Base-by-base conservation (phyloP, 139 green algal genomes). In the Tetradesmus obliquus region DNA sequence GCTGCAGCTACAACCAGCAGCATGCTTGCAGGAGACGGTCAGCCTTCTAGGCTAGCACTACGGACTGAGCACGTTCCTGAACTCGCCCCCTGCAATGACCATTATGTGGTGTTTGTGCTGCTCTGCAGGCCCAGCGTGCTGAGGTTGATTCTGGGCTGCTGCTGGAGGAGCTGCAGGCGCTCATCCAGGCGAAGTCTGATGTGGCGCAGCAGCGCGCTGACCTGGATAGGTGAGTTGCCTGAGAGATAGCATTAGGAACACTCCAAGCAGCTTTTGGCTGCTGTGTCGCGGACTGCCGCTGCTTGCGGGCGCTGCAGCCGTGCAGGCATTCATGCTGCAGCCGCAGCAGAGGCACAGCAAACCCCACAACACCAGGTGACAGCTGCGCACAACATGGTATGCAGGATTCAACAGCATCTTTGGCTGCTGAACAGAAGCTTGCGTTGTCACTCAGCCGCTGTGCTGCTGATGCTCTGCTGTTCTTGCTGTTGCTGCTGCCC, bases 91-190 rank as follows among this genome's bases (percentile, higher is more conserved):
- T 45, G 32, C 32, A 45, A 45, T 72, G 17, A 88, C 5, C 13
- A 3, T 13, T 55, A 15, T 71, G 6, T 54, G 8, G 3, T 72
- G 55, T n/a, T 20, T 69, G 55, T 22, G 20, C 82, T 58, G 45
- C 54, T 69, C 53, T 89, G 51, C 86, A 90, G 86, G 88, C 88
- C 5, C 58, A 83, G 45, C 81, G 88, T 13, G 88, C 88, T 54
- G 88, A 92, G 60, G 58, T 84, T 8, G 88, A 92, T 62, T 92
- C 80, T 32, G 60, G 88, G 9, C 51, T 58, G 24, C 88, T 92
- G 62, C 80, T 92, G 80, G 88, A 92, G 60, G 79, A 92, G 62
- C 53, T 92, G 58, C 57, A 92, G 81, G 60, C n/a, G 4, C 88
- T 92, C 15, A 88, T 92, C 3, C 58, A 88, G 8, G 88, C 88